Conservation (phyloP, 2,329 filamentous ascomycete genomes). For the Fonsecaea pedrosoi region DNA sequence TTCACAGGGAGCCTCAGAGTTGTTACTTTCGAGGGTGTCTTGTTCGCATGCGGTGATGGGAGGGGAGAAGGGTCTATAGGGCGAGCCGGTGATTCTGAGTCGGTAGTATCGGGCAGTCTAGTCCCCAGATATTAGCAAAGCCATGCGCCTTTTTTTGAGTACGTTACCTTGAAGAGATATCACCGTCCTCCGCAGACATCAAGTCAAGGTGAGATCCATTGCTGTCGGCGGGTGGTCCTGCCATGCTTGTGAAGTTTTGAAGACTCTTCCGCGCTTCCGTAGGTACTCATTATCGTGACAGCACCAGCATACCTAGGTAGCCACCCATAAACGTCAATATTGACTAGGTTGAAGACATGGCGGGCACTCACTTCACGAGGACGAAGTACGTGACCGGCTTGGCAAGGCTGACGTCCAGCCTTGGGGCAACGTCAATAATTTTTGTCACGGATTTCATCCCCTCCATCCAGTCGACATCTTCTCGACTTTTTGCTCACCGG, state of each 20-base stretch:
- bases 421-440: background rate
- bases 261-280: background rate
- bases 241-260: background rate
- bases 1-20: background rate
- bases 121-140: background rate
- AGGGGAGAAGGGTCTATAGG: background rate
- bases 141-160: background rate
- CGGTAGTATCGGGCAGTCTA: background rate
- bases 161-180: constrained; percentile 28
- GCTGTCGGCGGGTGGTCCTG: constrained; percentile 6
- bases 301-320: background rate
- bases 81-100: background rate
- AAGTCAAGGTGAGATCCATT: constrained; percentile 28
- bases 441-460: background rate
- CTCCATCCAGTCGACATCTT: background rate
- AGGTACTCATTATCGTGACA: background rate
- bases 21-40: background rate
- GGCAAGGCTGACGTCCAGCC: constrained; percentile 1
- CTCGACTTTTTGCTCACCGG: background rate
- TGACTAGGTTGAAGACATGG: background rate
- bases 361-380: background rate
- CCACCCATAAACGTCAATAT: background rate
- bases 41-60: background rate
- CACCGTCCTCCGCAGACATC: constrained; percentile 29
- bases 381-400: background rate